Conservation (phyloP, 345 rosid genomes). For the Euphorbia lathyris region DNA sequence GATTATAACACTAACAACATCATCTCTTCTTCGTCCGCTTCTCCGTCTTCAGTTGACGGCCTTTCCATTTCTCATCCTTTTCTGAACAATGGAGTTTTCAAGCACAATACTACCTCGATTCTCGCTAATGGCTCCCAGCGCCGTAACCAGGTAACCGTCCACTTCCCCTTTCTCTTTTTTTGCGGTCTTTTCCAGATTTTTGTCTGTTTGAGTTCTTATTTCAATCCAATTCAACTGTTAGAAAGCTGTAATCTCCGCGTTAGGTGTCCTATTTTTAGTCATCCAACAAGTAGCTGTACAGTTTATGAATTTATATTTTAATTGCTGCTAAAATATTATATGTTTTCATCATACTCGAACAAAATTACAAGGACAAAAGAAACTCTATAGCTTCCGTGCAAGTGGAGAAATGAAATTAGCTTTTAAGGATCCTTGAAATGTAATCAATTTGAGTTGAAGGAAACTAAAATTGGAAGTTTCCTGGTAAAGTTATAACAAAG, state of each 20-base stretch:
- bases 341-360: not conserved
- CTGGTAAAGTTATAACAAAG: not conserved
- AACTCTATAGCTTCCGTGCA: not conserved
- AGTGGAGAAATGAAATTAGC: too few species aligned
- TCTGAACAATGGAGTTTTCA: constrained; percentile 6
- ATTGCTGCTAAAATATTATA: not conserved
- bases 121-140: constrained; percentile 14
- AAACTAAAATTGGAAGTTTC: not conserved
- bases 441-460: not conserved
- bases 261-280: not conserved
- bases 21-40: constrained; percentile 14
- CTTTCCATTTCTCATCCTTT: constrained; percentile 4
- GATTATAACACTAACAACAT: not conserved
- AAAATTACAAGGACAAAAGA: not conserved
- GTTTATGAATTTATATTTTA: not conserved
- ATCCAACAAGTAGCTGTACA: not conserved
- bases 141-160: constrained; percentile 29
- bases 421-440: not conserved
- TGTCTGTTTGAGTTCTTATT: not conserved
- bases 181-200: not conserved
- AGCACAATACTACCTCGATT: not conserved
- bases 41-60: not conserved
- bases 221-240: not conserved
- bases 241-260: not conserved
- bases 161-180: not conserved